Base-by-base conservation (phyloP, 352 stramenopile species). In the Pythium periplocum region DNA sequence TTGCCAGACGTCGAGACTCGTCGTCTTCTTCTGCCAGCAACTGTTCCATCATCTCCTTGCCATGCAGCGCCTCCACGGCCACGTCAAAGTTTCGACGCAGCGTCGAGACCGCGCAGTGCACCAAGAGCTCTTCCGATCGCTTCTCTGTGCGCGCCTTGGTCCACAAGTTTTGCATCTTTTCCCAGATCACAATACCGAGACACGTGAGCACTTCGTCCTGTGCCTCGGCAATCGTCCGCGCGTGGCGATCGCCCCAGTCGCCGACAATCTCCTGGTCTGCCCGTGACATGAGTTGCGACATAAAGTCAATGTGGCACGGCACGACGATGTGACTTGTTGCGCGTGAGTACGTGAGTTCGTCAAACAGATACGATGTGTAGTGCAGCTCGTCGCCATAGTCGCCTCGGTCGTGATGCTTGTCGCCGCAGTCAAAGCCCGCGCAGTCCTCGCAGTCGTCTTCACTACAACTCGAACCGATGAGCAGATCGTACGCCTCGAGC, bases 131-230 rank as follows among this genome's bases (percentile, higher is more conserved):
- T 46, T 91, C 82, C 1, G 78, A 75, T 1, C 74, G 79, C 64
- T 91, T 90, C 48, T 91, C 81, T 26, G 75, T 78, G 35, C 79
- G 77, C 43, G 75, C 74, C 53, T 87, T 85, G 11, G 79, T 86
- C 83, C 81, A 94, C 52, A 94, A 38, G n/a, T 68, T 82, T 57
- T 92, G 83, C 57, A 92, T 72, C 46, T 94, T 94, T 44, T 94
- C 83, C 83, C 83, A 94, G 57, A 94, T 90, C 35, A 94, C 79
- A 68, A 94, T 91, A 0, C 83, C 83, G 3, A 94, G 63, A 55
- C 83, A 94, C 39, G 87, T 90, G 30, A 94, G 72, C 48, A 94
- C 83, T 64, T 94, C 83, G 53, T 94, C 83, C 50, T 94, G 83
- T 9, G 83, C 83, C 51, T 94, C 83, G 0, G 83, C 78, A 56